Conservation (phyloP, 805 yeast species). For the Priceomyces fermenticarens region DNA sequence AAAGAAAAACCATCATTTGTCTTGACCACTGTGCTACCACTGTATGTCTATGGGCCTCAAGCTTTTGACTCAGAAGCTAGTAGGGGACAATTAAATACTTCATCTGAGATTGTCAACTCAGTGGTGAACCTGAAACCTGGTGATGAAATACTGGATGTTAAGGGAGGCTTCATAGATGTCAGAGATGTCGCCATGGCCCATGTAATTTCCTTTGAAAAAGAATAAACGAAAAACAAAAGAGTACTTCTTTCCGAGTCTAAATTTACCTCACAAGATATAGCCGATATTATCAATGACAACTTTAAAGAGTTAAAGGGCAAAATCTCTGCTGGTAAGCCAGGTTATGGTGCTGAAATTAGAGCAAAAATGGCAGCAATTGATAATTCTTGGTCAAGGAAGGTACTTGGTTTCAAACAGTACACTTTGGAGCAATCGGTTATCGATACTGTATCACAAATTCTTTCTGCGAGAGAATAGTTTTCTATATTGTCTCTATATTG, state of each 20-base stretch:
- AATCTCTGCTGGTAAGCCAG: conserved; percentile 10
- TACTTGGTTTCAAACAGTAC: conserved; percentile 35
- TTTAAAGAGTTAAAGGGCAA: conserved; percentile 17
- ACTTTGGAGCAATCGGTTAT: conserved; percentile 34
- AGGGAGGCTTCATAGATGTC: conserved; percentile 44
- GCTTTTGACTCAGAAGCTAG: conserved; percentile 31
- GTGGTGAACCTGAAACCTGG: conserved; percentile 21
- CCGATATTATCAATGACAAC: conserved; percentile 18
- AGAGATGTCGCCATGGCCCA: conserved; percentile 64
- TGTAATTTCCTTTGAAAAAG: conserved; percentile 44
- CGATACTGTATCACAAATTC: conserved; percentile 39
- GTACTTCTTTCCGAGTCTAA: conserved; percentile 15
- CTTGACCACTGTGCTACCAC: conserved; percentile 42
- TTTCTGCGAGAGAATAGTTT: not conserved
- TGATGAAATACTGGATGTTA: conserved; percentile 11
- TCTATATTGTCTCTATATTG: no score
- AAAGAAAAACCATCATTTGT: conserved; percentile 33
- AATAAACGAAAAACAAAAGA: conserved; percentile 27
- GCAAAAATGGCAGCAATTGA: conserved; percentile 15
- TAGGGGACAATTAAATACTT: conserved; percentile 20
- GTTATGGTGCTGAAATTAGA: conserved; percentile 1
- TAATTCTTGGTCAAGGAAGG: conserved; percentile 24
- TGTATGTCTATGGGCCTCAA: conserved; percentile 52
- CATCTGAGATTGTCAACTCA: conserved; percentile 24
- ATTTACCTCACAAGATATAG: conserved; percentile 20